Conservation (phyloP, 148 eudicot genomes). For the Chenopodium suecicum region DNA sequence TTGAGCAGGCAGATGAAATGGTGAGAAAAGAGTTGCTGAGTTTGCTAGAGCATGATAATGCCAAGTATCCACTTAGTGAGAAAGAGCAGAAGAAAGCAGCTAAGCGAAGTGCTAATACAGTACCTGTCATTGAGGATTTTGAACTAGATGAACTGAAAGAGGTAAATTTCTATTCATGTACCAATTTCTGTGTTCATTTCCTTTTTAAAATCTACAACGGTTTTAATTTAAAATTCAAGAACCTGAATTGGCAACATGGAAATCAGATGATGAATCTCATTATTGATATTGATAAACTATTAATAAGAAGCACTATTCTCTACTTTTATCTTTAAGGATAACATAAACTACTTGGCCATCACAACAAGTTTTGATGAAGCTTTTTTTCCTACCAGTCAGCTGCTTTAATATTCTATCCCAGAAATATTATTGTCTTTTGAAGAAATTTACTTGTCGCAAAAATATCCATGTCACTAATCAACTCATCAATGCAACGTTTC, state of each 20-base stretch:
- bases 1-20: conserved; percentile 96
- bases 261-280: neutral
- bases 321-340: neutral
- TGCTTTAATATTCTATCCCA: neutral
- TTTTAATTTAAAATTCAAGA: neutral
- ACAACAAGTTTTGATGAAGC: neutral
- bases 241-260: neutral
- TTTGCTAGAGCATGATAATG: conserved; percentile 93
- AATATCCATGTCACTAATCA: neutral
- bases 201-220: neutral
- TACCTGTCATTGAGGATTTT: conserved; percentile 79
- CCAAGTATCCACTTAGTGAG: conserved; percentile 83
- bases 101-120: conserved; percentile 64
- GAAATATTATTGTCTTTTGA: neutral
- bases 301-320: neutral
- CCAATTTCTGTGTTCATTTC: neutral
- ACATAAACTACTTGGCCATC: neutral
- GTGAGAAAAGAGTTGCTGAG: conserved; percentile 79
- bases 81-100: conserved; percentile 84
- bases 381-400: neutral
- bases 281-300: neutral
- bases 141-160: conserved; percentile 76
- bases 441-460: neutral
- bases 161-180: conserved; percentile 39
- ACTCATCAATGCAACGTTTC: neutral